A percentile compares a stretch with the other conserved stretches of the same genome.
Conservation (phyloP, 2,329 filamentous ascomycete genomes). For the Cordyceps fumosorosea region DNA sequence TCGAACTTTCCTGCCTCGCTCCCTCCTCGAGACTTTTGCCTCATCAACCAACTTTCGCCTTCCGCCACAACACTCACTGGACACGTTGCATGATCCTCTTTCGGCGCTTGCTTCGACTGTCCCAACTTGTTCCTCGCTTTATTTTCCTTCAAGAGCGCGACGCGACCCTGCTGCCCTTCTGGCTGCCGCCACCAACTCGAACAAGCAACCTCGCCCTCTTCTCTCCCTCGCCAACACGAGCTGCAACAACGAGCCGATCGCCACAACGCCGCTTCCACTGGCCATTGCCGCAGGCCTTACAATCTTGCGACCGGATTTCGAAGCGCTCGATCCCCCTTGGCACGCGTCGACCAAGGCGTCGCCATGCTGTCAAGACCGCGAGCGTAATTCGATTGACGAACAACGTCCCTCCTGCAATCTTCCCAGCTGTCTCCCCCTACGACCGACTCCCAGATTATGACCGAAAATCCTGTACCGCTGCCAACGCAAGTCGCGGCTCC, state of each 20-base stretch:
- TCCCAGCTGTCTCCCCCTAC: slow-evolving; percentile 22
- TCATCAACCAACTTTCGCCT: neutral
- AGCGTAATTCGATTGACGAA: slow-evolving; percentile 41
- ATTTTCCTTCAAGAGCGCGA: neutral
- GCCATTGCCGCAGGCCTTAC: neutral
- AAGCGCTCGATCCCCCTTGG: slow-evolving; percentile 19
- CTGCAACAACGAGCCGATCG: neutral
- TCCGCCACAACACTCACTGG: neutral
- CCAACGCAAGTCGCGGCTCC: slow-evolving; percentile 50
- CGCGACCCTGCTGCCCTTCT: slow-evolving; percentile 8
- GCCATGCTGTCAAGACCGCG: slow-evolving; percentile 52
- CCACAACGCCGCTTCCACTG: neutral
- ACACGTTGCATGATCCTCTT: neutral
- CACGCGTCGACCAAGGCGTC: slow-evolving; percentile 42
- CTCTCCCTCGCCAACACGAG: neutral
- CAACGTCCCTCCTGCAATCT: slow-evolving; percentile 26
- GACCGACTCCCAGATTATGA: slow-evolving; percentile 53
- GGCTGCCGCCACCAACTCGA: neutral
- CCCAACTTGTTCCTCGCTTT: neutral
- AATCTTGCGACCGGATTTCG: neutral
- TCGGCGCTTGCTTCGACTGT: neutral
- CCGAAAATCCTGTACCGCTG: slow-evolving; percentile 48
- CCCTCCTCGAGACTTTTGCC: slow-evolving; percentile 8
- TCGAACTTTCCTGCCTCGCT: slow-evolving; percentile 4
- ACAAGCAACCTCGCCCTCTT: neutral